Conservation (phyloP, 352 stramenopile genomes). For the Discostella stelligera region DNA sequence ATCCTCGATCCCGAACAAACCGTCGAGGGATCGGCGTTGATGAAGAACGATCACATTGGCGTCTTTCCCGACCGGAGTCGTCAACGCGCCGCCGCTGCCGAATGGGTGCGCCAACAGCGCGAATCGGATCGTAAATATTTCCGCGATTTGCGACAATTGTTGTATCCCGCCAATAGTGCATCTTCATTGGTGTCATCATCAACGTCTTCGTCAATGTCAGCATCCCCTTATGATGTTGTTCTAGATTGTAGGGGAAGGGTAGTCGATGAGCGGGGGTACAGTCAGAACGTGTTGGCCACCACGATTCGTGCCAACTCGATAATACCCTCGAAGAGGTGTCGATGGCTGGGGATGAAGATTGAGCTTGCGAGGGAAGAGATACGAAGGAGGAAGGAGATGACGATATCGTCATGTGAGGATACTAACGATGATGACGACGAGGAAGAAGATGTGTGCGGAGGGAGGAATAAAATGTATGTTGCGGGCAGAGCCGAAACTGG, state of each 20-base stretch:
- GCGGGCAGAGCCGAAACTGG: conserved; percentile 23
- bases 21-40: conserved; percentile 64
- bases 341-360: conserved; percentile 67
- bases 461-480: neutral
- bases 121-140: conserved; percentile 70
- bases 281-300: conserved; percentile 64
- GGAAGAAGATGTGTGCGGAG: neutral
- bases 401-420: conserved; percentile 9
- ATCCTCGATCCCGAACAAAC: conserved; percentile 57
- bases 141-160: conserved; percentile 50
- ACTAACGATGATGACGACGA: conserved; percentile 28
- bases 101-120: conserved; percentile 49
- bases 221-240: conserved; percentile 46
- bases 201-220: too few relatives aligned
- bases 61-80: conserved; percentile 43
- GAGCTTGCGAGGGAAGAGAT: conserved; percentile 35
- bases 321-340: conserved; percentile 59
- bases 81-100: conserved; percentile 29
- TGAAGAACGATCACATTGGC: conserved; percentile 77
- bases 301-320: conserved; percentile 55
- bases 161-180: conserved; percentile 37
- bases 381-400: conserved; percentile 19
- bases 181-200: neutral
- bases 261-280: conserved; percentile 59
- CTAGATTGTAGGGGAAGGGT: conserved; percentile 68